These are phyloP conservation scores for Withania somnifera DNA, from an alignment of 305 asterid genomes.

Conservation along the genomic window DNA sequence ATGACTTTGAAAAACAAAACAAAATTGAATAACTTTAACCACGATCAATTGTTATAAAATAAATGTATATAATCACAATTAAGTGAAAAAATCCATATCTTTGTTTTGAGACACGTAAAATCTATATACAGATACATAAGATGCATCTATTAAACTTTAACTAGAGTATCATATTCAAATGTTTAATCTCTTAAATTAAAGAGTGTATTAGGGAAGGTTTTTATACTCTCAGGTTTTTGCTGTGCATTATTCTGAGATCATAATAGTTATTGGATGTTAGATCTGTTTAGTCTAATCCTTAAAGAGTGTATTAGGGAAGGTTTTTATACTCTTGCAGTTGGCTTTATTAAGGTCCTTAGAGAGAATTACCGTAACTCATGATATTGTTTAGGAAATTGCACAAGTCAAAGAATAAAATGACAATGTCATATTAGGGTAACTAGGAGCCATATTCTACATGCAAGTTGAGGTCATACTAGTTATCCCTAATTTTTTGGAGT, in stretches of 20 bases:
- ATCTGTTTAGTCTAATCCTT: not conserved
- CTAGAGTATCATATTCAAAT: too few relatives aligned
- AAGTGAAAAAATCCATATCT: too few relatives aligned
- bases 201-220: too few relatives aligned
- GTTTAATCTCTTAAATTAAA: too few relatives aligned
- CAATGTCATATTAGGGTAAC: not conserved
- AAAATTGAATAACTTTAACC: too few relatives aligned
- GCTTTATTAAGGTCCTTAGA: not conserved
- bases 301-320: not conserved
- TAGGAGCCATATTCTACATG: not conserved
- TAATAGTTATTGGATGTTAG: not conserved
- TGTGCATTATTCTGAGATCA: not conserved
- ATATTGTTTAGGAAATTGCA: not conserved
- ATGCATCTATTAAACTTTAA: too few relatives aligned
- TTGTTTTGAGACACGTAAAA: too few relatives aligned
- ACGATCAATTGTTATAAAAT: too few relatives aligned
- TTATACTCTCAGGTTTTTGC: too few relatives aligned
- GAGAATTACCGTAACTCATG: not conserved
- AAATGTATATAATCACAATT: too few relatives aligned
- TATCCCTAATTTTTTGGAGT: not conserved
- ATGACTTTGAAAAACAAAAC: too few relatives aligned
- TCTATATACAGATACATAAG: too few relatives aligned
- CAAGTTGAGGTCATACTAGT: not conserved
- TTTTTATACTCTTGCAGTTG: not conserved
- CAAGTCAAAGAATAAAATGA: not conserved